Base-by-base conservation (phyloP, 768 basidiomycete genomes). In the Paxillus involutus region DNA sequence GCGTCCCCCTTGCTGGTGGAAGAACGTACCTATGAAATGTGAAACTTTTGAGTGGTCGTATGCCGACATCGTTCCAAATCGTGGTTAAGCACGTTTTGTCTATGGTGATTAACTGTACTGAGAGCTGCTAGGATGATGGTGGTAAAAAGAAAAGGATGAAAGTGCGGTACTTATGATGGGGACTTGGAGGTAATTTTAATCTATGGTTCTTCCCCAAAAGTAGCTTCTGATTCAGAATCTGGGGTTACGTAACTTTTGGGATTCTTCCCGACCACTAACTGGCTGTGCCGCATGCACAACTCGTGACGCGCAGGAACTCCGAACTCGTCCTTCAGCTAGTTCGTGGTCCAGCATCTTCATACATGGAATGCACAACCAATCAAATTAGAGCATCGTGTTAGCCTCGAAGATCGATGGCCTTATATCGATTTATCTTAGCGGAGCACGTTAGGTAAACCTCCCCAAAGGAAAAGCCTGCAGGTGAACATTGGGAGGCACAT, bases 41-140 rank as follows among this genome's bases (percentile, higher is more conserved):
- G 82, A 70, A 56, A 83, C 81, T 74, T 76, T 83, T 57, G 78
- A 73, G 65, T 83, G 82, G 64, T 85, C 83, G 60, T 80, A 77
- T 26, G 71, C 60, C 62, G 67, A 57, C 68, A 70, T 70, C 41
- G 33, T 59, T 61, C 37, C 46, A 24, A 16, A 53, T 55, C 26
- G 44, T 54, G 36, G 44, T 42, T 26, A 37, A 21, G 19, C 12
- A 59, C 54, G 55, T 52, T 19, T 40, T 17, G 56, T 58, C 19
- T 61, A 50, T 46, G 47, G 14, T 30, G 17, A 21, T 26, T 52
- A 42, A 33, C 56, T 14, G 37, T 60, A 54, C 44, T 6, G 21
- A 41, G 5, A 21, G 55, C 50, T 53, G 41, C 51, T 55, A 59
- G 41, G 37, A 49, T 57, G 55, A 29, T 66, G 62, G 30, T 59